These are phyloP conservation scores for Stellera chamaejasme DNA, from an alignment of 345 rosid species.

Conservation along the genomic window DNA sequence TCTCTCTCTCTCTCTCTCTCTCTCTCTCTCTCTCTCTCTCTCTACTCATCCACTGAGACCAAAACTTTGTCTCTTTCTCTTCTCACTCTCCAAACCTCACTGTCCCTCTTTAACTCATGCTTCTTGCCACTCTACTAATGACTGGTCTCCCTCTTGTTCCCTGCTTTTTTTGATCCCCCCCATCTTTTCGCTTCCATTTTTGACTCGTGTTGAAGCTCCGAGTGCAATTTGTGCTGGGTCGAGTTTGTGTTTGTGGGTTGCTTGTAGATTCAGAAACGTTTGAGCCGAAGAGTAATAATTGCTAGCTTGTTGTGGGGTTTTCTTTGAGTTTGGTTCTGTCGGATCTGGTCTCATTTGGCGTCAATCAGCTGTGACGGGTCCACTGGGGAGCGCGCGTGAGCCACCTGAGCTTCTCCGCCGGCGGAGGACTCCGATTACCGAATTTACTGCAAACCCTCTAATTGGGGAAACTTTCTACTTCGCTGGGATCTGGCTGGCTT, in stretches of 20 bases:
- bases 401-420: constrained; percentile 17
- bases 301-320: constrained; percentile 24
- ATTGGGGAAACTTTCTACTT: neutral
- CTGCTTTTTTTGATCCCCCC: too few relatives aligned
- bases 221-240: constrained; percentile 9
- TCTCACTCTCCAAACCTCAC: neutral
- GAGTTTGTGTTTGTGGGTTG: constrained; percentile 19
- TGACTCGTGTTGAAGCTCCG: too few relatives aligned
- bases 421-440: constrained; percentile 3
- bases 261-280: constrained; percentile 22
- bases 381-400: constrained; percentile 22
- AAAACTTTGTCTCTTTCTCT: too few relatives aligned
- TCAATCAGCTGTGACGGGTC: constrained; percentile 64
- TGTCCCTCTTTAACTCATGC: constrained; percentile 5
- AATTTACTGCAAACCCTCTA: too few relatives aligned
- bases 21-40: too few relatives aligned
- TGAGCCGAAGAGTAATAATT: constrained; percentile 31
- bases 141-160: constrained; percentile 8
- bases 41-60: too few relatives aligned
- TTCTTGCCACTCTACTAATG: constrained; percentile 22
- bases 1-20: too few relatives aligned
- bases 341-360: constrained; percentile 56
- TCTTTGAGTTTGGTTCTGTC: constrained; percentile 31
- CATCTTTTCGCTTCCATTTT: too few relatives aligned
- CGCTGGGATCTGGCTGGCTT: too few relatives aligned